Evolutionary conservation across 139 green algal species (phyloP).

Genomic region (Gonium pectorale): DNA sequence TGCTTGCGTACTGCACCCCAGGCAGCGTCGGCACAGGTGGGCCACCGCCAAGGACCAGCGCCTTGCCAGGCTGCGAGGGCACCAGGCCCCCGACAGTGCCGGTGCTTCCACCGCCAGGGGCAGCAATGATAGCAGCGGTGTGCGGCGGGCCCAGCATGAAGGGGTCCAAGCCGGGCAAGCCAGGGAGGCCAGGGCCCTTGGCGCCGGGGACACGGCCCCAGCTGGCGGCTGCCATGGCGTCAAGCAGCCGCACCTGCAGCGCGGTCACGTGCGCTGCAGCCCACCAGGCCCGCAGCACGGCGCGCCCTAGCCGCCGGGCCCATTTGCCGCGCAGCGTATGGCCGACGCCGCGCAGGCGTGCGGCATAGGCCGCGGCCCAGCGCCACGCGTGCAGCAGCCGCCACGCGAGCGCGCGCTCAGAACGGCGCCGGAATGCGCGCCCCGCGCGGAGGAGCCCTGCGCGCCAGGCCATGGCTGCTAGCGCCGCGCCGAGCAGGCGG

Average conservation of each 20-base stretch:
- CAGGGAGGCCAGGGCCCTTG: too few species aligned
- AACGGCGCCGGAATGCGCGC: too few species aligned
- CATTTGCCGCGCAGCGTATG: not conserved
- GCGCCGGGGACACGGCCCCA: too few species aligned
- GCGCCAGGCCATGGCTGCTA: not conserved
- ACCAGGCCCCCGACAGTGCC: too few species aligned
- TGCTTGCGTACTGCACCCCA: too few species aligned
- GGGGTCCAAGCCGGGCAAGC: too few species aligned
- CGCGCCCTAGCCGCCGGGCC: not conserved
- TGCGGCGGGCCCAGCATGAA: too few species aligned
- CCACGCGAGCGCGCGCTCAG: not conserved
- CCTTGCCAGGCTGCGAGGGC: too few species aligned
- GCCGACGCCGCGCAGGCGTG: not conserved
- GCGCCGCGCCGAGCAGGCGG: not conserved
- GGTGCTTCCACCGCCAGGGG: too few species aligned
- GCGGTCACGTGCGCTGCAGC: not conserved
- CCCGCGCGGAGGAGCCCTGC: not conserved
- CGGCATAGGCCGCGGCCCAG: not conserved
- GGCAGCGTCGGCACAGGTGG: too few species aligned
- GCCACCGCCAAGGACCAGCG: too few species aligned
- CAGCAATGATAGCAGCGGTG: too few species aligned
- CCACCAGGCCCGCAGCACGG: constrained; percentile 33
- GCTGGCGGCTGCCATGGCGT: not conserved
- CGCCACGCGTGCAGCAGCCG: not conserved
- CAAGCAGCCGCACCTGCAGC: constrained; percentile 9